Evolutionary conservation across 2,329 filamentous ascomycete species (phyloP).

Genomic region (Talaromyces sp.): DNA sequence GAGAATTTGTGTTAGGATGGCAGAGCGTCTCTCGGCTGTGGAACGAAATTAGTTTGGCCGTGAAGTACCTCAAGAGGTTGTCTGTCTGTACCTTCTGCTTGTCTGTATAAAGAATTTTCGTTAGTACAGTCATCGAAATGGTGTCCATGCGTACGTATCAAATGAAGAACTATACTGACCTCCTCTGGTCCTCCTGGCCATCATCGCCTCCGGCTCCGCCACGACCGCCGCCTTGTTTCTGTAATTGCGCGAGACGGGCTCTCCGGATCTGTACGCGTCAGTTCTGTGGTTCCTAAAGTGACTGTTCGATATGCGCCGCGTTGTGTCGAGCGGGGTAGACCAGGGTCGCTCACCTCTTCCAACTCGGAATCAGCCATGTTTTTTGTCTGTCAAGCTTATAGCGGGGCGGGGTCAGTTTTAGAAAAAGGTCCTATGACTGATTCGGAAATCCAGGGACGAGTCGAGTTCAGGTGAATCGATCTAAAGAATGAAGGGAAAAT

Average conservation of each 20-base stretch:
- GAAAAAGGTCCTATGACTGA: background rate
- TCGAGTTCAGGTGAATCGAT: background rate
- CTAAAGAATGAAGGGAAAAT: background rate
- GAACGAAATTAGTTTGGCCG: background rate
- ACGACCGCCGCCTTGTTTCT: constrained; percentile 55
- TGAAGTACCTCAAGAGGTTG: background rate
- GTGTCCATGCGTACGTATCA: too few relatives aligned
- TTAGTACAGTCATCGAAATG: background rate
- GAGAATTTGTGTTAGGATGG: constrained; percentile 84
- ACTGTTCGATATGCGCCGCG: background rate
- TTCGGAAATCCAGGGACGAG: background rate
- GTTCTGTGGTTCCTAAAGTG: background rate
- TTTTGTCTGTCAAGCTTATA: background rate
- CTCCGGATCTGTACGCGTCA: constrained; percentile 64
- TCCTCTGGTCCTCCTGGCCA: constrained; percentile 59
- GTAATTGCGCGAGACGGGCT: constrained; percentile 88
- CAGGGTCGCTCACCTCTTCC: constrained; percentile 47
- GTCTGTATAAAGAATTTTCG: background rate
- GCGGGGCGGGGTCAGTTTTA: background rate
- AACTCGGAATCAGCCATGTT: constrained; percentile 62
- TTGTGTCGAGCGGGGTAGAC: background rate
- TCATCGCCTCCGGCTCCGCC: constrained; percentile 44
- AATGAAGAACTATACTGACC: constrained; percentile 45
- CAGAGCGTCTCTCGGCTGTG: constrained; percentile 27
- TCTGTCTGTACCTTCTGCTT: constrained; percentile 6